Percentiles rank a stretch among this genome's conserved stretches.
Evolutionary conservation across 1,139 yeast genomes (phyloP).

Genomic region (Lodderomyces theae): DNA sequence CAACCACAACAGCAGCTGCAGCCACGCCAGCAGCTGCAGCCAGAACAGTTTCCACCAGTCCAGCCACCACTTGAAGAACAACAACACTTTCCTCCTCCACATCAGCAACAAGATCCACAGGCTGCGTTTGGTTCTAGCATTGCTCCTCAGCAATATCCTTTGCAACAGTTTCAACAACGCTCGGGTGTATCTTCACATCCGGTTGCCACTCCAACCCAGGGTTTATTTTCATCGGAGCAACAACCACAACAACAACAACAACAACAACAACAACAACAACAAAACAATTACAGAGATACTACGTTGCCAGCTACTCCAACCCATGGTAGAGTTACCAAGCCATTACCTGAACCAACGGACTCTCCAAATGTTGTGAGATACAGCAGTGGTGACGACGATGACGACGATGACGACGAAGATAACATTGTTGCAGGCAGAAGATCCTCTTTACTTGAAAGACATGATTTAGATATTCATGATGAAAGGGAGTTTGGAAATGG

Average conservation of each 20-base stretch:
- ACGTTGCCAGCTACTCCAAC: conserved; percentile 10
- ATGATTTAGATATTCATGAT: conserved; percentile 22
- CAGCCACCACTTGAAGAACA: too few relatives aligned
- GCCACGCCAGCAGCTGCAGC: conserved; percentile 3
- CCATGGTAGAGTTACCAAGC: conserved; percentile 9
- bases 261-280: too few relatives aligned
- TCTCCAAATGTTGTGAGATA: conserved; percentile 32
- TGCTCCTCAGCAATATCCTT: conserved; percentile 2
- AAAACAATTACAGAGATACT: background rate
- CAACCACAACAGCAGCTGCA: conserved; percentile 1
- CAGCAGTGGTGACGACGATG: conserved; percentile 19
- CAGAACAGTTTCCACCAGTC: background rate
- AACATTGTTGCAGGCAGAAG: conserved; percentile 20
- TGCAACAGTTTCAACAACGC: background rate
- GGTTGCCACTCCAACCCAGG: background rate
- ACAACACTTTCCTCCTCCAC: conserved; percentile 3
- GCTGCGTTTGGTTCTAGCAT: too few relatives aligned
- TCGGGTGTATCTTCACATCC: background rate
- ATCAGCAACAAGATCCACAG: background rate
- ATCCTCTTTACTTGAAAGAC: conserved; percentile 33
- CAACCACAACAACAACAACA: too few relatives aligned
- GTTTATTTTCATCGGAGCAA: background rate
- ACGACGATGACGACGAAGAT: conserved; percentile 25
- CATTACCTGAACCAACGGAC: conserved; percentile 11
- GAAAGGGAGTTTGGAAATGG: background rate